Evolutionary conservation across 164 flowering plant genomes (phyloP), one percentile per base, ranked within the genome.

Genomic region (Brasenia schreberi): DNA sequence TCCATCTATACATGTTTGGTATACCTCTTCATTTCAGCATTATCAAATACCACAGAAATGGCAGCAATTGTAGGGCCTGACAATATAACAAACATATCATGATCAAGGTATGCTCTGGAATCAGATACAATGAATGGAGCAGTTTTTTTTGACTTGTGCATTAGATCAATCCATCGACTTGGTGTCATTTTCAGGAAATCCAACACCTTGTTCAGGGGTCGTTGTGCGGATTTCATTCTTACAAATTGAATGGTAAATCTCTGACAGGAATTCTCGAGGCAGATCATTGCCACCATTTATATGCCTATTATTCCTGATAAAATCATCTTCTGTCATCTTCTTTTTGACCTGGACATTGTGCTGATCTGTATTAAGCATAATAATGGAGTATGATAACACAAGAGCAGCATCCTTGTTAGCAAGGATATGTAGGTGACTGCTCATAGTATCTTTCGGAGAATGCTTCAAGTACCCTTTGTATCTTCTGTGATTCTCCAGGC

Each of bases 301-400:
- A n/a, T 27, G 70, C 18, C 83, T 68, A 68, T 81, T 81, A 39
- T 78, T 81, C 18, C 81, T 70, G 27, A 81, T 76, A 63, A 81
- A 81, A 64, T 81, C 83, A 59, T 81, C 83, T 72, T 81, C 83
- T 4, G 81, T 76, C 83, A 80, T 80, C 71, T 80, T 80, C 72
- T 73, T 80, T 71, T 80, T 80, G 19, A 80, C 83, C 70, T 78
- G 83, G n/a, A 70, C 73, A 63, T 78, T 78, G 70, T 78, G 83
- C 56, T 70, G 81, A 74, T 80, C 83, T 4, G 83, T 80, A 70
- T 80, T 80, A 11, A 80, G 81, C 80, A 80, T 9, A 27, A 81
- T 81, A 17, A 81, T 59, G 18, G 83, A 81, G 59, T 78, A 81
- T 7, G 80, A 81, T 63, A 81, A 59, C 27, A 81, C 6, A 39